Evolutionary conservation across 768 basidiomycete species (phyloP), one percentile per base, ranked within the genome.

Genomic region (Termitomyces titanicus): DNA sequence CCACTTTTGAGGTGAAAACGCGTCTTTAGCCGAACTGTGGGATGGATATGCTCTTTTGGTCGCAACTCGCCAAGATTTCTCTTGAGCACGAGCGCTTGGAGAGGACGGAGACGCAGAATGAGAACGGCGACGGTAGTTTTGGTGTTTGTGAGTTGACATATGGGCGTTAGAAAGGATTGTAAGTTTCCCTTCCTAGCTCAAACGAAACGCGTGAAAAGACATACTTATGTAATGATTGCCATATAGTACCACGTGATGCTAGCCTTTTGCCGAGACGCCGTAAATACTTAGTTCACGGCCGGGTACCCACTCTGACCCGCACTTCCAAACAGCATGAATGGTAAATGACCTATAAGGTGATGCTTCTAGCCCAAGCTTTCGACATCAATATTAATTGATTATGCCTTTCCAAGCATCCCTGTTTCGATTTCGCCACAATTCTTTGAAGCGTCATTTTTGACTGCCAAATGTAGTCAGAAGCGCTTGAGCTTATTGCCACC

Each of bases 41-140:
- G 71, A 72, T n/a, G 77, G 74, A 51, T 76, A 74, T 11, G 77
- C 68, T 56, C 84, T 75, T 64, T 86, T 86, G 49, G 70, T 69
- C 4, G 82, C 69, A 31, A 68, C 65, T 52, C 75, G 74, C 75
- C 72, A 76, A 5, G 71, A 61, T 51, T 69, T 55, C 10, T 70
- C 70, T 48, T 72, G 72, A 29, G 65, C 71, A 55, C 70, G 70
- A 46, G 64, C 68, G 4, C 59, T 72, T 50, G 67, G 69, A 37
- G 74, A 75, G 22, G 72, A 69, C 9, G 72, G 65, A 35, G 74
- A 74, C 18, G 76, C 72, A 29, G 85, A 84, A 54, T 79, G 81
- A 22, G 85, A 84, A 63, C 83, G 70, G 37, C 77, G 76, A 50
- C 81, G 80, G 61, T 75, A 72, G 57, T 66, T 70, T 47, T 66